Base-by-base conservation (phyloP, 768 basidiomycete genomes). In the Psilocybe azurescens region DNA sequence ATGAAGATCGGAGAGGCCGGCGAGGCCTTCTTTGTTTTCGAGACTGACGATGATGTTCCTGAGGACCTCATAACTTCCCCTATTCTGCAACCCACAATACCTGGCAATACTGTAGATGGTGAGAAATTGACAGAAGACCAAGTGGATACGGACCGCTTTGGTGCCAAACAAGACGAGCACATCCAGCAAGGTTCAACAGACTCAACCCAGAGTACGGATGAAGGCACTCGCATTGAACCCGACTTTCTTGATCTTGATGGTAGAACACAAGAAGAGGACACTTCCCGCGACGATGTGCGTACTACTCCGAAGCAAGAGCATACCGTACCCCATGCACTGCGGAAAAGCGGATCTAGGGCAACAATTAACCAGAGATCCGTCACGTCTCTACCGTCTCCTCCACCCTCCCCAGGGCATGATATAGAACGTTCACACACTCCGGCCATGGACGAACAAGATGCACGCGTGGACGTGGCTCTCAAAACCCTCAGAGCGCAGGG, bases 1-100 rank as follows among this genome's bases (percentile, higher is more conserved):
- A 99, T 99, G 97, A 99, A 99, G 82, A 95, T 99, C 63, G 96
- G 95, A 44, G 97, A 99, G 61, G 95, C 97, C 1, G 97, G 97
- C 4, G 97, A 99, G 77, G 97, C 96, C 0, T 99, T 99, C 82
- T 99, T 99, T 70, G 91, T 99, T 44, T 94, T 99, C 67, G 97
- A 99, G 76, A 98, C 97, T 0, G 93, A 96, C 44, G 93, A 90
- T 41, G 95, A 98, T 61, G 89, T 99, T 32, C 97, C 97, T 3
- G 90, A 86, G 51, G 93, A 95, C 72, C 86, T 99, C 63, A 91
- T 95, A 65, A 99, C 97, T 0, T 94, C 92, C 76, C 97, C 97
- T 28, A 78, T 99, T 24, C 85, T 97, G 13, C 81, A 88, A 63
- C 86, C 91, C 8, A 89, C 88, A 2, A 77, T 79, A 29, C 80